Base-by-base conservation (phyloP, 139 green algal genomes). In the Micractinium conductrix region DNA sequence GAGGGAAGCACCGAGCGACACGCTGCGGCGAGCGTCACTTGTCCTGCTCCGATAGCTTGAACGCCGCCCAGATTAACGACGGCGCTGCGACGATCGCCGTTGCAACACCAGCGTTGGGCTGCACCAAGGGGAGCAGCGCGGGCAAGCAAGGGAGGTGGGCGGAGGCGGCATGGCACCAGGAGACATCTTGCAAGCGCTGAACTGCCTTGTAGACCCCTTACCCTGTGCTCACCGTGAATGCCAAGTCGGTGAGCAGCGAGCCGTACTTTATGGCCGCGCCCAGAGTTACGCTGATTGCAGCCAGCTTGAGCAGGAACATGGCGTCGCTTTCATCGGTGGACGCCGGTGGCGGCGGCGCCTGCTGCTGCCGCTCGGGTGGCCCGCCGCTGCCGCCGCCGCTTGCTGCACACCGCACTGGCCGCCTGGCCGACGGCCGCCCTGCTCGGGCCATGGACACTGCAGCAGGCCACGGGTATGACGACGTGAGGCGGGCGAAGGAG, bases 211-310 rank as follows among this genome's bases (percentile, higher is more conserved):
- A n/a, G n/a, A n/a, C n/a, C n/a, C n/a, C n/a, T n/a, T n/a, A n/a
- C n/a, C n/a, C n/a, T n/a, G n/a, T n/a, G n/a, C n/a, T n/a, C n/a
- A n/a, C 7, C 2, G 19, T 37, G 48, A 95, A 94, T 4, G 93
- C 90, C 35, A 89, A 37, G 22, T 87, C 84, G 0, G 87, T 50
- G 0, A 92, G 26, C 38, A 95, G 71, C 3, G 85, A 92, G 28
- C 93, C 93, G 81, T 95, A 96, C 88, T 96, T 96, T 63, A 96
- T 89, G 0, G 69, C 65, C 21, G 63, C 72, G 33, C 89, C 91
- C 14, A 85, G 89, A 85, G 85, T 75, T 33, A 88, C 68, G 14
- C 75, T 90, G 1, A 87, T n/a, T 10, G 19, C 67, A 19, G 63
- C 69, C 22, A 93, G 40, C 42, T 92, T 93, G 17, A 44, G 37